Base-by-base conservation (phyloP, 345 rosid genomes). In the Psidium friedrichsthalianum region DNA sequence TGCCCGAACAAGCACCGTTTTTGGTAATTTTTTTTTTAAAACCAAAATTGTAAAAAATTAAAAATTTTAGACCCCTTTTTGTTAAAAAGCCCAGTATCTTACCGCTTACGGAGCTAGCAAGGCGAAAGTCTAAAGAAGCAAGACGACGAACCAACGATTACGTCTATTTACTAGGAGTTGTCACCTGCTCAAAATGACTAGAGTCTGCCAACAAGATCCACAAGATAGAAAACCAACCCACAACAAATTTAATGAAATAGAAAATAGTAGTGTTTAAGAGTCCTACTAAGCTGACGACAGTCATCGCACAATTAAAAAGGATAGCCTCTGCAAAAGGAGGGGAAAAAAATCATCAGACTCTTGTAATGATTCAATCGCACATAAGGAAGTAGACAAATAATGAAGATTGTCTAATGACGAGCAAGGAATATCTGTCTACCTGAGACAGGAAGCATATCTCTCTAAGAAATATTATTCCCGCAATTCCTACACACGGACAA, bases 401-500 rank as follows among this genome's bases (percentile, higher is more conserved):
- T 21, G 82, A 80, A 83, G 49, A 83, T 61, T n/a, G 25, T 36
- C 47, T 2, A 6, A 9, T 36, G 4, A 36, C 36, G 80, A 69
- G 47, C 47, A 36, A 36, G 25, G 47, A 69, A 18, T 42, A 69
- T 21, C 47, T 6, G 7, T 25, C 49, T 88, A 94, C 99, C 98
- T 88, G 92, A 89, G 85, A 86, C 61, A 95, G 89, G 84, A 89
- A 55, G 85, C 88, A 54, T 61, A 91, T 84, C 91, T 95, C 98
- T 90, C 98, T 92, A 29, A n/a, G 88, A 87, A 93, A 93, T 88
- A 97, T 78, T 82, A 96, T 42, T 56, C 93, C 89, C 42, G 95
- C 93, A 56, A 97, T 93, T 51, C 92, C 99, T 96, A 95, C 93
- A 89, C 87, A 85, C 82, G 82, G 88, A 74, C 85, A 49, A 89